Evolutionary conservation across 2,329 filamentous ascomycete species (phyloP).

Genomic region (Byssochlamys sp.): DNA sequence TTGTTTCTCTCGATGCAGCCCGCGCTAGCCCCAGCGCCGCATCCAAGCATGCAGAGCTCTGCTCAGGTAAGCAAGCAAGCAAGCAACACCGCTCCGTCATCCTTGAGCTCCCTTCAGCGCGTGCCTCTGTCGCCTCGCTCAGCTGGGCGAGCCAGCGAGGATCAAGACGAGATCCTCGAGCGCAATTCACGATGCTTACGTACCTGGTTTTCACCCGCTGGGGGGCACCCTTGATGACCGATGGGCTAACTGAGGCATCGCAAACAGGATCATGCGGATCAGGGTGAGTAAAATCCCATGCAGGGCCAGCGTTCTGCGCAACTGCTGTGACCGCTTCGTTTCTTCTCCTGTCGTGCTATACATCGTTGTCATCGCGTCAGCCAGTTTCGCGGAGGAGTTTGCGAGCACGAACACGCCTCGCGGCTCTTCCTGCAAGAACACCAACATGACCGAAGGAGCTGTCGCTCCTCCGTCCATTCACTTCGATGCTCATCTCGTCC

Average conservation of each 20-base stretch:
- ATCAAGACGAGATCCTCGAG: background rate
- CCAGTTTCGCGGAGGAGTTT: background rate
- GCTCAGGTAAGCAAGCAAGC: conserved; percentile 45
- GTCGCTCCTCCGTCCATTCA: background rate
- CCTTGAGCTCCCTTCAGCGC: conserved; percentile 13
- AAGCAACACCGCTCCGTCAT: conserved; percentile 24
- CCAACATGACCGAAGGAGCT: background rate
- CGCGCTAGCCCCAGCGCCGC: conserved; percentile 40
- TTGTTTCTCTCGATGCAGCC: conserved; percentile 32
- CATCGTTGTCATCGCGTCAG: background rate
- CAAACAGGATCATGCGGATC: conserved; percentile 35
- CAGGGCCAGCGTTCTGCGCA: no score
- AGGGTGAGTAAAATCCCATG: conserved; percentile 29
- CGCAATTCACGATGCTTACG: conserved; percentile 2
- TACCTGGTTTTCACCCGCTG: conserved; percentile 1
- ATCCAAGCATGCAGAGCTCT: conserved; percentile 39
- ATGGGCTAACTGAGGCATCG: conserved; percentile 7
- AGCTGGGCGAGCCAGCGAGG: background rate
- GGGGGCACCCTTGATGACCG: background rate
- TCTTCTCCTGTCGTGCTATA: background rate
- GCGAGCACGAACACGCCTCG: no score
- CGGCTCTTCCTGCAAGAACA: background rate
- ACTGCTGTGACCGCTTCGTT: background rate
- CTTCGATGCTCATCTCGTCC: background rate
- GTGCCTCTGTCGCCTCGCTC: background rate